These are phyloP conservation scores for Lotmaria passim DNA, from an alignment of 208 protist species.

Conservation along the genomic window DNA sequence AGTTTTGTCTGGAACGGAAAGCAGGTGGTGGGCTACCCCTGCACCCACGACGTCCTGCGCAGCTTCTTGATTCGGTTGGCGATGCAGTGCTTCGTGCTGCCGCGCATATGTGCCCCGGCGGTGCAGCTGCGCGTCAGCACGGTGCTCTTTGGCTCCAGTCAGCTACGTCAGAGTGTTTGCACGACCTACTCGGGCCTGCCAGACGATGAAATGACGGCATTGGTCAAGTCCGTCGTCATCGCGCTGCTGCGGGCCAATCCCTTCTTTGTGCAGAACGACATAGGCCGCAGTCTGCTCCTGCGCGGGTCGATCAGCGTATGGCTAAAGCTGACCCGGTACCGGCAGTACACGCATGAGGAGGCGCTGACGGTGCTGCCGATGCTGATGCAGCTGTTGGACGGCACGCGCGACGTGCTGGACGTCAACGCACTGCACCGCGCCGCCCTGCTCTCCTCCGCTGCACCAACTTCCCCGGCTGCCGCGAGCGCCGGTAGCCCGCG, in stretches of 20 bases:
- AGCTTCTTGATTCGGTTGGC: slow-evolving; percentile 63
- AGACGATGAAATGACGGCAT: slow-evolving; percentile 54
- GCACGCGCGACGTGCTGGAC: slow-evolving; percentile 47
- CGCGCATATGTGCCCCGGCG: slow-evolving; percentile 43
- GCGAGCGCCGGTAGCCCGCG: too few relatives aligned
- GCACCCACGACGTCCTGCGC: slow-evolving; percentile 53
- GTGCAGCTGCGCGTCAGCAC: slow-evolving; percentile 68
- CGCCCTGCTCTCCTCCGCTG: background rate
- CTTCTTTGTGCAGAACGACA: slow-evolving; percentile 64
- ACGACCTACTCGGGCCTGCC: slow-evolving; percentile 44
- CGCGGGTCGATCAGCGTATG: slow-evolving; percentile 48
- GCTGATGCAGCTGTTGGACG: slow-evolving; percentile 62
- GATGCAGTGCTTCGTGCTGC: slow-evolving; percentile 59
- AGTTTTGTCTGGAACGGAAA: slow-evolving; percentile 51
- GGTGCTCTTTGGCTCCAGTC: slow-evolving; percentile 73
- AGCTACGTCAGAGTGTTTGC: slow-evolving; percentile 37
- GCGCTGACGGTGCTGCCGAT: slow-evolving; percentile 51
- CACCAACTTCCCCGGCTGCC: too few relatives aligned
- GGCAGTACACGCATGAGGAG: slow-evolving; percentile 64
- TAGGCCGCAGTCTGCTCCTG: slow-evolving; percentile 50
- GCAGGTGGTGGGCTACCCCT: slow-evolving; percentile 42
- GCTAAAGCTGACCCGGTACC: slow-evolving; percentile 52
- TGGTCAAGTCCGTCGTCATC: slow-evolving; percentile 55
- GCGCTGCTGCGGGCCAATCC: slow-evolving; percentile 66
- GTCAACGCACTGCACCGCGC: background rate